Evolutionary conservation across 75 land plant genomes (phyloP).

Genomic region (Adiantum capillusveneris): DNA sequence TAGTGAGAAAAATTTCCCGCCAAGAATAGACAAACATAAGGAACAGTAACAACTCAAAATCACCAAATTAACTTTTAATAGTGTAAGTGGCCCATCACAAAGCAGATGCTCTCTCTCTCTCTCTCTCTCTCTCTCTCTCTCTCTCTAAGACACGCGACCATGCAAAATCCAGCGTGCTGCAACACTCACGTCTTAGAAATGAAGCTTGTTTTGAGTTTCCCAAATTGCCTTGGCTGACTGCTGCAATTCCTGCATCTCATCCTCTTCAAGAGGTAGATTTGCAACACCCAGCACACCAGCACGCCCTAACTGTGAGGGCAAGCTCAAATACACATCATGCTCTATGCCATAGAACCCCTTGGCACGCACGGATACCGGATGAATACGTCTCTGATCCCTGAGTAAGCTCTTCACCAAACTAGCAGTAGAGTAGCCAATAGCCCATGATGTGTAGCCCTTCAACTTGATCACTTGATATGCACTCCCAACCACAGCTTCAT

Average conservation of each 20-base stretch:
- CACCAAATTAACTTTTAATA: too few species aligned
- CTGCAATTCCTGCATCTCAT: background rate
- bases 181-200: too few species aligned
- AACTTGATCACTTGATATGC: conserved; percentile 27
- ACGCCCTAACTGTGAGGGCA: conserved; percentile 16
- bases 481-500: conserved; percentile 20
- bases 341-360: conserved; percentile 26
- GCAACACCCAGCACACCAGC: conserved; percentile 11
- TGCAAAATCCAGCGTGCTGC: too few species aligned
- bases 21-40: too few species aligned
- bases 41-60: too few species aligned
- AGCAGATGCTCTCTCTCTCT: too few species aligned
- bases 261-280: conserved; percentile 7
- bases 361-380: conserved; percentile 20
- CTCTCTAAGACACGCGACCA: too few species aligned
- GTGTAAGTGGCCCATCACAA: too few species aligned
- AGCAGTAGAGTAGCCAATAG: conserved; percentile 27
- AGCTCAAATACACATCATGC: conserved; percentile 17
- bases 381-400: conserved; percentile 18
- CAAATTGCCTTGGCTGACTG: conserved; percentile 12
- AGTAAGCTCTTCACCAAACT: conserved; percentile 19
- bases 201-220: conserved; percentile 8
- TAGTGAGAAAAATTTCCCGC: too few species aligned
- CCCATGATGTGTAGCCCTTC: conserved; percentile 31
- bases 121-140: too few species aligned